Base-by-base conservation (phyloP, 2,329 filamentous ascomycete genomes). In the Fusarium coicis region DNA sequence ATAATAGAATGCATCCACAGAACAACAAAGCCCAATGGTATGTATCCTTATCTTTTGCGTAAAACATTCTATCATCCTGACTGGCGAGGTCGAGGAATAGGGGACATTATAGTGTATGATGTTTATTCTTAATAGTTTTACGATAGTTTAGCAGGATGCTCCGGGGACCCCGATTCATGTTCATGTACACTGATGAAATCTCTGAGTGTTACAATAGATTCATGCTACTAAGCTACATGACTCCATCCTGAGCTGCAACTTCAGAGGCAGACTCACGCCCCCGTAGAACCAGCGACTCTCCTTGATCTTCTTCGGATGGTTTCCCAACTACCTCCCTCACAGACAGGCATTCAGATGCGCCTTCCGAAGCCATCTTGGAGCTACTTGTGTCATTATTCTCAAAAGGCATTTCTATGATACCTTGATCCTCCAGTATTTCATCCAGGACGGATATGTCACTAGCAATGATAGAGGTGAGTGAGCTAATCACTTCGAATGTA, bases 341-440 rank as follows among this genome's bases (percentile, higher is more conserved):
- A 47, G 44, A 15, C 19, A 10, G 8, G 12, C 19, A 15, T 21
- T 16, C 12, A 7, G 26, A 15, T 10, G 2, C 4, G 9, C 44
- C 18, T 21, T 47, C 12, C 1, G 44, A 21, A 28, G 9, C 11
- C 9, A 10, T 21, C 6, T 21, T 28, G 12, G 19, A 10, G 3
- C 9, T 12, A 19, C 9, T 6, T 47, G 4, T 4, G 6, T 21
- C 44, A 10, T 15, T 2, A 4, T 4, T 21, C 12, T 21, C 26
- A 28, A 28, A 47, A 47, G 18, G 5, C 1, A 47, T 9, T 21
- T 47, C 9, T 10, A 16, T 21, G 4, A 73, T 66, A 23, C 70
- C 64, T 34, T 63, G 66, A n/a, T 69, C 54, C 15, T 70, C 54
- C 11, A 70, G 62, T 58, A 70, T 49, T 6, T 64, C 62, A 28